A percentile compares a stretch with the other conserved stretches of the same genome.
These are phyloP conservation scores for Phytophthora pistaciae DNA, from an alignment of 352 stramenopile genomes.

Conservation along the genomic window DNA sequence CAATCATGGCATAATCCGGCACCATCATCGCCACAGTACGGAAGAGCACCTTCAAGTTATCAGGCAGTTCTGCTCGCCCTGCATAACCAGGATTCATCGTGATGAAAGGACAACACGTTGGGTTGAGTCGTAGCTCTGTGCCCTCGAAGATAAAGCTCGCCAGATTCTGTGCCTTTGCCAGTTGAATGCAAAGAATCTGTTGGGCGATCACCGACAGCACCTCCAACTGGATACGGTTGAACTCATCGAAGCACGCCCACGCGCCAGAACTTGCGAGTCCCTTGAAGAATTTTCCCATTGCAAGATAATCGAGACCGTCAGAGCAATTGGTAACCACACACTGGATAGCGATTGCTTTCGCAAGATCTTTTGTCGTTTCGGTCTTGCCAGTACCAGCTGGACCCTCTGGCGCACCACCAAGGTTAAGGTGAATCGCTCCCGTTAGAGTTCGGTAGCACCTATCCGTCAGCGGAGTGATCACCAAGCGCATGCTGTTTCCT, in stretches of 20 bases:
- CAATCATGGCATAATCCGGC: constrained; percentile 94
- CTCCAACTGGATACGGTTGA: constrained; percentile 95
- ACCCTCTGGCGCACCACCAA: constrained; percentile 90
- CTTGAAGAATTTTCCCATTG: constrained; percentile 96
- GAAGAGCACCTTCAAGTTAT: constrained; percentile 95
- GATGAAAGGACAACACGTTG: constrained; percentile 93
- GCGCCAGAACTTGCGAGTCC: constrained; percentile 89
- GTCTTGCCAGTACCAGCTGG: constrained; percentile 94
- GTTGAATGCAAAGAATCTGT: constrained; percentile 93
- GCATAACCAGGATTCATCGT: constrained; percentile 95
- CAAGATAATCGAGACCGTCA: constrained; percentile 90
- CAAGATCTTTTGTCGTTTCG: constrained; percentile 94
- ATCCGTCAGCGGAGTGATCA: constrained; percentile 94
- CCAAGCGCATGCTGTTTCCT: constrained; percentile 91
- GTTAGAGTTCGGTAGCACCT: constrained; percentile 94
- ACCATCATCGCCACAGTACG: constrained; percentile 95
- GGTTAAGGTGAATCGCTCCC: constrained; percentile 91
- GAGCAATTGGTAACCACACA: constrained; percentile 96
- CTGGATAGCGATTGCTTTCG: constrained; percentile 93
- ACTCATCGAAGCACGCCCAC: constrained; percentile 95
- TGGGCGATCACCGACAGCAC: constrained; percentile 94
- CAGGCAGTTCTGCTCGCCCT: constrained; percentile 89
- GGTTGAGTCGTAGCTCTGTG: constrained; percentile 89
- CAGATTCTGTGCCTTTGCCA: constrained; percentile 83
- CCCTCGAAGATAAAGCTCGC: constrained; percentile 93